Conservation (phyloP, 768 basidiomycete genomes). For the Clathrus columnatus region DNA sequence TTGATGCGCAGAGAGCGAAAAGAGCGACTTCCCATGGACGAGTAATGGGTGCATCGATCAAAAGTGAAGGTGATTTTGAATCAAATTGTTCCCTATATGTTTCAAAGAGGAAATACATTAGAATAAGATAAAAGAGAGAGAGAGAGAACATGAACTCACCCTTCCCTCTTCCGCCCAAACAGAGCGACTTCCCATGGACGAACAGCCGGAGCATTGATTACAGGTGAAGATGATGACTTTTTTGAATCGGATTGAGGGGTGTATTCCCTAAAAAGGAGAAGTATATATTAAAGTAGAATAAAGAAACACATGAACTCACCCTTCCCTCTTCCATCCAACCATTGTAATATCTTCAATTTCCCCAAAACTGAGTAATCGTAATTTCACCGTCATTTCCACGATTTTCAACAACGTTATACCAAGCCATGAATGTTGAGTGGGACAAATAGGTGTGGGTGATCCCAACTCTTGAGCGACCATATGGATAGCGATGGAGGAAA, state of each 20-base stretch:
- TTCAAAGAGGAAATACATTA: background rate
- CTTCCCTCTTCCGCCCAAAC: no score
- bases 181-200: no score
- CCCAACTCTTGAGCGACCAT: conserved; percentile 1
- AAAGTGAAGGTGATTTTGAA: background rate
- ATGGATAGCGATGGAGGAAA: background rate
- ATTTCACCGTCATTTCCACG: background rate
- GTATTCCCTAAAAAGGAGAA: no score
- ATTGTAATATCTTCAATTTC: background rate
- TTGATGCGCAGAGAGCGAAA: conserved; percentile 3
- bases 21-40: conserved; percentile 6
- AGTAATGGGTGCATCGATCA: background rate
- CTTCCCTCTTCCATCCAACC: background rate
- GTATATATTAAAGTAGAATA: no score
- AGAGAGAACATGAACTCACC: no score
- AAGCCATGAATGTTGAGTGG: conserved; percentile 2
- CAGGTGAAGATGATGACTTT: no score
- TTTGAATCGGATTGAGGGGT: no score
- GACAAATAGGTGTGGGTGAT: background rate
- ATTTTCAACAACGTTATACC: background rate
- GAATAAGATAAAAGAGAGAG: no score
- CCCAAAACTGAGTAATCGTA: background rate
- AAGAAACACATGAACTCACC: no score
- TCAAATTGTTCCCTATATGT: background rate
- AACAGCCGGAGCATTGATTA: no score